Evolutionary conservation across 2,329 filamentous ascomycete species (phyloP).

Genomic region (Nothopassalora personata): DNA sequence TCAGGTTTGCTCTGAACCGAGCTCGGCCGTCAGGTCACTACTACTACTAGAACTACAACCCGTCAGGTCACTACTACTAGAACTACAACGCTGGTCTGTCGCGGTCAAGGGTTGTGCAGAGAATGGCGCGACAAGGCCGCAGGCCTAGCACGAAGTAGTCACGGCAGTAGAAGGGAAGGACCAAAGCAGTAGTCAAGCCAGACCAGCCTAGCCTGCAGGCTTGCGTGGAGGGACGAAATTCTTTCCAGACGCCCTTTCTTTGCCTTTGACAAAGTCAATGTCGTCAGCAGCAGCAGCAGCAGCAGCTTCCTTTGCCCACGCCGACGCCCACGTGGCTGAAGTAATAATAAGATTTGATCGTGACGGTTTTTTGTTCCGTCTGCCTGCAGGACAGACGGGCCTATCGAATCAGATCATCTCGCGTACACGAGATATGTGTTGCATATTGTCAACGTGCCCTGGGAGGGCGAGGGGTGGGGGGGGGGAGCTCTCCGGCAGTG

Average conservation of each 20-base stretch:
- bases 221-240: neutral
- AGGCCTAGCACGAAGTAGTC: neutral
- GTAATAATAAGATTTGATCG: too few species aligned
- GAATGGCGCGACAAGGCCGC: neutral
- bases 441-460: too few species aligned
- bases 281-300: neutral
- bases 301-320: neutral
- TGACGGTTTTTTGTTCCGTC: neutral
- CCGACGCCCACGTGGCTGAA: neutral
- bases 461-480: too few species aligned
- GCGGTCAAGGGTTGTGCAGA: neutral
- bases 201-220: neutral
- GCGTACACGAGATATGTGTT: too few species aligned
- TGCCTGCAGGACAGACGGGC: neutral
- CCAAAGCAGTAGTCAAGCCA: neutral
- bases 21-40: slow-evolving; percentile 3
- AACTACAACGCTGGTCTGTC: slow-evolving; percentile 2
- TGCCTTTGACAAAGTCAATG: neutral
- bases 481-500: too few species aligned
- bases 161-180: neutral
- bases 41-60: too few species aligned
- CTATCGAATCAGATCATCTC: slow-evolving; percentile 4
- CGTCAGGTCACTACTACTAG: too few species aligned
- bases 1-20: neutral
- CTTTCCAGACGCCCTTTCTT: neutral